A percentile compares a stretch with the other conserved stretches of the same genome.
phyloP scores from a whole-genome alignment of 345 rosid genomes.

The Barbarea vulgaris region DNA sequence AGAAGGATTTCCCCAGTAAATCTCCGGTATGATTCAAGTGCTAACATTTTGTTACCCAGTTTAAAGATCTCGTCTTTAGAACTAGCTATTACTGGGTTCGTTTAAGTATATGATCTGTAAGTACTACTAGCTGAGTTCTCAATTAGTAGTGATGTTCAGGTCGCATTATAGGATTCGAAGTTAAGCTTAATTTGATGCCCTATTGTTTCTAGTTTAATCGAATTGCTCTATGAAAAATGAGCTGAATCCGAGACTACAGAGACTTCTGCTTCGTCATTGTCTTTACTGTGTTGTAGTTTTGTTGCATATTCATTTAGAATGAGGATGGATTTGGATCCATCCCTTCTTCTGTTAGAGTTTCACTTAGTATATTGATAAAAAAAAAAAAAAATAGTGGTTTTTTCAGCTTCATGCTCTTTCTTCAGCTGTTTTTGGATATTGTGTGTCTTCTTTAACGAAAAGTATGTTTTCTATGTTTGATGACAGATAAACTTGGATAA shows the following conservation, averaged over 20 bases:
- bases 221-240: not conserved
- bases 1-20: conserved; percentile 41
- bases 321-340: not conserved
- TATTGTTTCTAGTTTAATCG: conserved; percentile 5
- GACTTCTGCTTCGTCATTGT: not conserved
- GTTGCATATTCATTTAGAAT: not conserved
- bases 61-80: conserved; percentile 1
- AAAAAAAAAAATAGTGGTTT: not conserved
- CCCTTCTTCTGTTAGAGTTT: not conserved
- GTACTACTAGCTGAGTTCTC: not conserved
- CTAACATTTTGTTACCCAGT: not conserved
- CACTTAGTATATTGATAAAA: not conserved
- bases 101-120: conserved; percentile 2
- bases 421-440: not conserved
- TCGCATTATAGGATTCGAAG: not conserved
- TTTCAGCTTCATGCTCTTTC: conserved; percentile 4
- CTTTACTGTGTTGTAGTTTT: not conserved
- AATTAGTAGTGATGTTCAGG: not conserved
- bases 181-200: not conserved
- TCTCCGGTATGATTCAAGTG: conserved; percentile 42
- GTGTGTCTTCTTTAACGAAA: not conserved
- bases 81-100: not conserved
- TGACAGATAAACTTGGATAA: conserved; percentile 72
- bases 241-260: not conserved
- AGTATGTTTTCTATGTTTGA: not conserved